These are phyloP conservation scores for Mucor piriformis DNA, from an alignment of 371 early-diverging fungal genomes.

Conservation along the genomic window DNA sequence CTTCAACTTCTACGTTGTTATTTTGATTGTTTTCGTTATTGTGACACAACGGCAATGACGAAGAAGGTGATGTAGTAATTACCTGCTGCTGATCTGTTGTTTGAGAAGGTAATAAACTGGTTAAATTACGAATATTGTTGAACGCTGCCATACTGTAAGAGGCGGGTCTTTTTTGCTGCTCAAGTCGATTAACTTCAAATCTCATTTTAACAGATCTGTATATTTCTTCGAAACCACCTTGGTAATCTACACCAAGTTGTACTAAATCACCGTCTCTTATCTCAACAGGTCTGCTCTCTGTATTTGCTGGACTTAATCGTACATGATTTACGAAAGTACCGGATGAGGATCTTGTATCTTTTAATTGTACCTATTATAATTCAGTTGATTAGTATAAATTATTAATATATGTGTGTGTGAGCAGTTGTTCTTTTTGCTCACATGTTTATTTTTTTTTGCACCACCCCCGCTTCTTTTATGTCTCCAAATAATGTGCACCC, in stretches of 20 bases:
- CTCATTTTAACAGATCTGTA: slow-evolving; percentile 82
- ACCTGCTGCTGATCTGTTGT: slow-evolving; percentile 8
- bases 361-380: slow-evolving; percentile 12
- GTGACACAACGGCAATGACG: slow-evolving; percentile 2
- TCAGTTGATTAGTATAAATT: not conserved
- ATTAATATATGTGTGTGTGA: not conserved
- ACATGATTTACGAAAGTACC: slow-evolving; percentile 96
- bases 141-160: slow-evolving; percentile 34
- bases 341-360: slow-evolving; percentile 91
- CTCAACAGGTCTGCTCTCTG: slow-evolving; percentile 80
- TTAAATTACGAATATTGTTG: slow-evolving; percentile 31
- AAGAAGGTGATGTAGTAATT: slow-evolving; percentile 7
- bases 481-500: not conserved
- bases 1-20: slow-evolving; percentile 40
- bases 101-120: slow-evolving; percentile 5
- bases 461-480: slow-evolving; percentile 1
- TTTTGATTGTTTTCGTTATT: not conserved
- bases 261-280: slow-evolving; percentile 91
- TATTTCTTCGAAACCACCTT: slow-evolving; percentile 78
- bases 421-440: slow-evolving; percentile 9
- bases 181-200: slow-evolving; percentile 74
- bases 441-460: slow-evolving; percentile 14
- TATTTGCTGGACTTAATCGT: slow-evolving; percentile 83
- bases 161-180: slow-evolving; percentile 7
- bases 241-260: slow-evolving; percentile 96